phyloP scores from a whole-genome alignment of 2,329 filamentous ascomycete genomes.

The Arachnopeziza araneosa region DNA sequence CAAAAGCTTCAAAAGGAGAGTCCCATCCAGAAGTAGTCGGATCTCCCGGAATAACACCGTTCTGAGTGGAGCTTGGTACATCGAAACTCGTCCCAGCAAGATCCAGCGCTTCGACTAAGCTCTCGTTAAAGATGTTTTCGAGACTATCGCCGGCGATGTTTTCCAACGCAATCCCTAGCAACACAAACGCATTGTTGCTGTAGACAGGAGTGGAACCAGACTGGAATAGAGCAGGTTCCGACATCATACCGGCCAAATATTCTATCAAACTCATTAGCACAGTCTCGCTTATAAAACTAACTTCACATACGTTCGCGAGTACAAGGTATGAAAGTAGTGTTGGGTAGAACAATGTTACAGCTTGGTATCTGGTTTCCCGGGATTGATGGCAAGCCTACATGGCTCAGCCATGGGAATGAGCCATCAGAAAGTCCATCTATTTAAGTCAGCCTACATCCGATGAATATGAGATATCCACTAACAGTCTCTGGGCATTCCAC shows the following conservation, averaged over 20 bases:
- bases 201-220: slow-evolving; percentile 27
- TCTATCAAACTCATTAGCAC: not conserved
- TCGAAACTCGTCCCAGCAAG: slow-evolving; percentile 30
- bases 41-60: not conserved
- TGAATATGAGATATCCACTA: not conserved
- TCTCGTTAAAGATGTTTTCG: slow-evolving; percentile 24
- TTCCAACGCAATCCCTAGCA: slow-evolving; percentile 34
- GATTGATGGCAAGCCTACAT: not conserved
- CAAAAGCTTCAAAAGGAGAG: not conserved
- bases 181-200: slow-evolving; percentile 33
- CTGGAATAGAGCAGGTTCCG: not conserved
- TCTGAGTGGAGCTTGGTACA: slow-evolving; percentile 14
- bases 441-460: not conserved
- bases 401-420: not conserved
- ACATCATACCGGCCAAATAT: not conserved
- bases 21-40: not conserved
- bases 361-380: not conserved
- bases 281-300: not conserved
- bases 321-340: not conserved
- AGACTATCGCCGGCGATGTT: slow-evolving; percentile 32
- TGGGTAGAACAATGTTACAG: not conserved
- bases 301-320: not conserved
- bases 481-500: slow-evolving; percentile 8
- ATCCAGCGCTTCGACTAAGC: slow-evolving; percentile 24
- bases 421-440: not conserved